These are phyloP conservation scores for Stylosanthes scabra DNA, from an alignment of 331 rosid genomes.

Conservation along the genomic window DNA sequence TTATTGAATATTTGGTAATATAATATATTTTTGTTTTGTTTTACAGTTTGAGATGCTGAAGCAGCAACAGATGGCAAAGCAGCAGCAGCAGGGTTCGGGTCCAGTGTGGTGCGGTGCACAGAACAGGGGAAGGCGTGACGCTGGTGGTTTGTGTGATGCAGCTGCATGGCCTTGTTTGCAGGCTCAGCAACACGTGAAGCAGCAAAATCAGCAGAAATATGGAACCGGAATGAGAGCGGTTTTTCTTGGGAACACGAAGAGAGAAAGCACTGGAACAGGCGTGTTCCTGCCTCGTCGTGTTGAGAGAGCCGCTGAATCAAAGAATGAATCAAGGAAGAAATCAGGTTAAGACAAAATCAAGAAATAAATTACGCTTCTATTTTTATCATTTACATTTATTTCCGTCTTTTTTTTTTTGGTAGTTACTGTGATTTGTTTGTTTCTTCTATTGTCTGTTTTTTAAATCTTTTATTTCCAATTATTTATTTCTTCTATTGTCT, in stretches of 20 bases:
- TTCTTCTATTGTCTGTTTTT: background rate
- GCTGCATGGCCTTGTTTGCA: slow-evolving; percentile 71
- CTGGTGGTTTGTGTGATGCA: slow-evolving; percentile 47
- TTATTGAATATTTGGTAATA: no score
- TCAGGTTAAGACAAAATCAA: slow-evolving; percentile 44
- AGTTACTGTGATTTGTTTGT: background rate
- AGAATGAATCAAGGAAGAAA: slow-evolving; percentile 51
- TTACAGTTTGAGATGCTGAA: slow-evolving; percentile 57
- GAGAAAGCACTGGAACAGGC: slow-evolving; percentile 77
- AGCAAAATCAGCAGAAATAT: slow-evolving; percentile 38
- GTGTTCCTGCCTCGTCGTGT: slow-evolving; percentile 80
- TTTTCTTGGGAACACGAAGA: slow-evolving; percentile 43
- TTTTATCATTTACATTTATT: background rate
- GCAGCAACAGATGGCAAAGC: slow-evolving; percentile 43
- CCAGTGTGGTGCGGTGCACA: slow-evolving; percentile 7
- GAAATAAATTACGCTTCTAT: background rate
- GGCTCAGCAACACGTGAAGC: slow-evolving; percentile 16
- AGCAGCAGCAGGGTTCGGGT: slow-evolving; percentile 48
- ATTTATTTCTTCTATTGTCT: background rate
- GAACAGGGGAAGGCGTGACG: slow-evolving; percentile 44
- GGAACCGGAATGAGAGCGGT: slow-evolving; percentile 63
- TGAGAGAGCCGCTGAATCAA: slow-evolving; percentile 35
- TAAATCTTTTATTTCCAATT: no score
- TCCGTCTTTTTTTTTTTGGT: background rate
- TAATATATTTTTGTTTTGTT: background rate